Evolutionary conservation across 1,284 basidiomycete genomes (phyloP).

Genomic region (Ceratorhiza oryzae-sativae): DNA sequence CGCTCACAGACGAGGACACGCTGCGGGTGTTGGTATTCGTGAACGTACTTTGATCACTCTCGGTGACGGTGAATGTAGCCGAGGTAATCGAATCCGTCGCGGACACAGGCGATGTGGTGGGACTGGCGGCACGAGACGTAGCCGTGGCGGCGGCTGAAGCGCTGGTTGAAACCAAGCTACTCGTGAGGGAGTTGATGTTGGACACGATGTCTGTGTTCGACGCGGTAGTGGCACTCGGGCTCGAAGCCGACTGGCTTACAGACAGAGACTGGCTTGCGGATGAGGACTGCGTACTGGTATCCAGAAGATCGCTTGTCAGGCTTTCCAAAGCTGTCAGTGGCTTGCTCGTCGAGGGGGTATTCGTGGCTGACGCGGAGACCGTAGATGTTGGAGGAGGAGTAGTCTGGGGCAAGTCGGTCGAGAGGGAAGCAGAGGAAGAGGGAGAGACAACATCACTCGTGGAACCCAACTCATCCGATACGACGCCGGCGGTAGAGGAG

Average conservation of each 20-base stretch:
- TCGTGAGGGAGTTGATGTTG: not conserved
- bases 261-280: not conserved
- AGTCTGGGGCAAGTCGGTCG: not conserved
- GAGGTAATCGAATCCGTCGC: not conserved
- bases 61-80: not conserved
- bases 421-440: not conserved
- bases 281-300: too few species aligned
- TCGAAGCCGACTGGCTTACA: not conserved
- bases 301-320: not conserved
- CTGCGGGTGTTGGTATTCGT: slow-evolving; percentile 1
- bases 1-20: not conserved
- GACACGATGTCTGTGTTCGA: not conserved
- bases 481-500: not conserved
- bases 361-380: not conserved
- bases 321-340: too few species aligned
- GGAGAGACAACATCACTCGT: not conserved
- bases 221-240: not conserved
- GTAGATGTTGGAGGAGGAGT: not conserved
- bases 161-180: not conserved
- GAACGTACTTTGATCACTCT: not conserved
- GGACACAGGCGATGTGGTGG: not conserved
- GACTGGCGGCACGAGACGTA: not conserved
- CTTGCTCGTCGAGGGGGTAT: not conserved
- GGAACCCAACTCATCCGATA: too few species aligned
- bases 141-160: not conserved